phyloP scores from a whole-genome alignment of 192 early-diverging fungal genomes.

The Chytriomyces sp. region DNA sequence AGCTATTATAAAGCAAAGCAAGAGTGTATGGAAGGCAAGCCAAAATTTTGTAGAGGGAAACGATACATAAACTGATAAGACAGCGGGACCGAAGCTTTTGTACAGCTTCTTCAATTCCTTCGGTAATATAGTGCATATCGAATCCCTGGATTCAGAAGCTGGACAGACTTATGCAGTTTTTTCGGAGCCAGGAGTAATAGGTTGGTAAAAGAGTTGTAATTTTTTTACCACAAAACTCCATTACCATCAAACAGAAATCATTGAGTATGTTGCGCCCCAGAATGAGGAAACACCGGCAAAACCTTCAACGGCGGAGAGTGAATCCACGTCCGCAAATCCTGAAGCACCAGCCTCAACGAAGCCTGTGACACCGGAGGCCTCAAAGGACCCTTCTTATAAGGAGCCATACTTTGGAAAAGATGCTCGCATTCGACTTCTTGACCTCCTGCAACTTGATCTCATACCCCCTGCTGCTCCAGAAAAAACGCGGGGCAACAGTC shows the following conservation, averaged over 20 bases:
- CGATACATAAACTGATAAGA: not conserved
- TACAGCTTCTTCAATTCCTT: conserved; percentile 14
- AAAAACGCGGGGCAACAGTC: too few species aligned
- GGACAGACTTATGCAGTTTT: conserved; percentile 9
- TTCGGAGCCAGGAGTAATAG: not conserved
- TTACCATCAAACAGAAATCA: too few species aligned
- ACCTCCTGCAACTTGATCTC: too few species aligned
- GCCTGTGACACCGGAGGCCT: too few species aligned
- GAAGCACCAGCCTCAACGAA: not conserved
- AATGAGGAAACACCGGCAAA: not conserved
- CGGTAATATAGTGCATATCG: conserved; percentile 1
- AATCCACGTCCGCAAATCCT: not conserved
- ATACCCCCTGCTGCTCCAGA: too few species aligned
- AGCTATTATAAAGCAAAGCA: conserved; percentile 16
- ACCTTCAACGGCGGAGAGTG: not conserved
- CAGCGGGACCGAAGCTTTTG: conserved; percentile 23
- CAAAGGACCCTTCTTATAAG: not conserved
- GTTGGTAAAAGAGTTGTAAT: not conserved
- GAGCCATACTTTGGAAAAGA: too few species aligned
- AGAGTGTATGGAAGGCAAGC: conserved; percentile 19
- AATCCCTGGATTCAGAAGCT: not conserved
- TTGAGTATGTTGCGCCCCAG: too few species aligned
- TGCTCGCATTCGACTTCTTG: too few species aligned
- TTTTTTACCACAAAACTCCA: not conserved
- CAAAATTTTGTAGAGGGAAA: not conserved